Evolutionary conservation across 2,329 filamentous ascomycete species (phyloP).

Genomic region (Trichoderma simmonsii): DNA sequence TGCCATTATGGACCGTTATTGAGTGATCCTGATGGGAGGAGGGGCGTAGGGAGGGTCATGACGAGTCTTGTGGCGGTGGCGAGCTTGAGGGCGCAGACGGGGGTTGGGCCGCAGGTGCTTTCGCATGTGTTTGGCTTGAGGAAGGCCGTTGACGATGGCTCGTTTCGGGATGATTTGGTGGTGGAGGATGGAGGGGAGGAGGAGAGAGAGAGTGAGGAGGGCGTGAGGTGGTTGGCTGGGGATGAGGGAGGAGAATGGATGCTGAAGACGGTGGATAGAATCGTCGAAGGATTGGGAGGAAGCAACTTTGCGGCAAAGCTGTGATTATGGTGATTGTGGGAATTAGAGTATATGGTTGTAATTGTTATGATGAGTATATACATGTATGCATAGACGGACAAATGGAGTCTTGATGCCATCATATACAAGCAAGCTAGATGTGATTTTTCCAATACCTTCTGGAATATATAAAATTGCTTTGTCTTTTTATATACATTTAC

Average conservation of each 20-base stretch:
- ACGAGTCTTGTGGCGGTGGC: slow-evolving; percentile 72
- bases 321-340: slow-evolving; percentile 7
- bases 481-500: background rate
- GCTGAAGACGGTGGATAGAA: slow-evolving; percentile 42
- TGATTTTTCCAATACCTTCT: background rate
- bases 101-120: slow-evolving; percentile 77
- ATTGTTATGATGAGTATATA: background rate
- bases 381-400: background rate
- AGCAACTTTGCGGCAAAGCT: slow-evolving; percentile 37
- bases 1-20: slow-evolving; percentile 73
- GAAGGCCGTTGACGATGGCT: slow-evolving; percentile 70
- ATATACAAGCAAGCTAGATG: background rate
- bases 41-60: slow-evolving; percentile 63
- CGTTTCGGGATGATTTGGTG: slow-evolving; percentile 38
- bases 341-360: background rate
- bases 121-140: slow-evolving; percentile 78
- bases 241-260: slow-evolving; percentile 50
- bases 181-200: slow-evolving; percentile 35
- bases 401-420: background rate
- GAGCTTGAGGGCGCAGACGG: slow-evolving; percentile 73
- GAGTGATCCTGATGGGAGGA: slow-evolving; percentile 60
- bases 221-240: slow-evolving; percentile 39
- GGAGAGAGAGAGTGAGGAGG: slow-evolving; percentile 34
- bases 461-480: background rate
- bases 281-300: slow-evolving; percentile 45